phyloP scores from a whole-genome alignment of 495 filamentous ascomycete genomes.

The Tuber borchii region DNA sequence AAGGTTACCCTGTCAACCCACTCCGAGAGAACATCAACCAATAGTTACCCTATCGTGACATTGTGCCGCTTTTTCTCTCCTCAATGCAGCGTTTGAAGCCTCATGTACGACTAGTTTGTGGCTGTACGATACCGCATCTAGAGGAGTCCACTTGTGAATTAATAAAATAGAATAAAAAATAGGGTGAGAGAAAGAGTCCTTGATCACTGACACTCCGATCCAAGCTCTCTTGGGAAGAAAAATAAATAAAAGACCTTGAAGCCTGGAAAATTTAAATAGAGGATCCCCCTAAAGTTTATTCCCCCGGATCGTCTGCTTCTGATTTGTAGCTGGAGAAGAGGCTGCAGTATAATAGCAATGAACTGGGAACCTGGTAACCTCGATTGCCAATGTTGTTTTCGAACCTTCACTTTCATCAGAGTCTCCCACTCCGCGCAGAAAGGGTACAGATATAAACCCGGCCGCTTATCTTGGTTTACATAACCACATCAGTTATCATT shows the following conservation, averaged over 20 bases:
- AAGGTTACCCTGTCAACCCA: too few relatives aligned
- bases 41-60: too few relatives aligned
- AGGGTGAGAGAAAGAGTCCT: neutral
- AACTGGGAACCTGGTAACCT: neutral
- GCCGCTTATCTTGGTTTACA: neutral
- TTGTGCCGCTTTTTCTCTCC: too few relatives aligned
- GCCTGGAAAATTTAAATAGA: neutral
- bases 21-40: too few relatives aligned
- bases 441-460: neutral
- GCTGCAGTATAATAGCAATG: neutral
- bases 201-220: neutral
- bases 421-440: neutral
- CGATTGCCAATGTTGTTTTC: neutral
- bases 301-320: neutral
- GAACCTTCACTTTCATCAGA: neutral
- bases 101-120: too few relatives aligned
- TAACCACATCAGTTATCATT: slow-evolving; percentile 2
- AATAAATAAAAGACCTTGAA: neutral
- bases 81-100: too few relatives aligned
- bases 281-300: neutral
- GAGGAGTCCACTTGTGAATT: too few relatives aligned
- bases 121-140: too few relatives aligned
- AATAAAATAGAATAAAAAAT: neutral
- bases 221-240: neutral
- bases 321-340: neutral